Base-by-base conservation (phyloP, 257 asterid genomes). In the Solanum habrochaites region DNA sequence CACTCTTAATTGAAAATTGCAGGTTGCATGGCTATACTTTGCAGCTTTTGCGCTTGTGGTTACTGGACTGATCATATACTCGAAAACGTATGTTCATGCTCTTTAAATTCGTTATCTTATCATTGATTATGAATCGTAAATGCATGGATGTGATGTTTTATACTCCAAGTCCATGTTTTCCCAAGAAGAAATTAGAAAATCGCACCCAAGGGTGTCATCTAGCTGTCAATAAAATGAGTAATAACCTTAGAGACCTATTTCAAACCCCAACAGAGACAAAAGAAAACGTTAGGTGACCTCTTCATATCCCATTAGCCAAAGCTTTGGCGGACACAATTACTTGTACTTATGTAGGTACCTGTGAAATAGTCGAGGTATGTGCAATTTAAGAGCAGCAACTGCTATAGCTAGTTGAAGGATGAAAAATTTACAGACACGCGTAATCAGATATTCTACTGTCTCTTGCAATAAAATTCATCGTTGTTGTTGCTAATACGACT, bases 21-120 rank as follows among this genome's bases (percentile, higher is more conserved):
- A 94, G 98, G 97, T 95, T 21, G 97, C 92, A 85, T 92, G 95
- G 98, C 72, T 95, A 31, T 95, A 91, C 89, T 94, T 93, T 85
- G 15, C 90, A 86, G 95, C 98, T 2, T 93, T 92, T 85, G 90
- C 89, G 25, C 85, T 92, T 14, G 98, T 95, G 5, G 93, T 90
- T 10, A 73, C 89, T 83, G 98, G 98, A 18, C 90, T 95, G 31
- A 49, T 90, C 88, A 82, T 94, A 64, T 95, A 94, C 86, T 90
- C 95, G 14, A 93, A 82, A 89, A 88, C 91, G 98, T 93, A 89
- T 66, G 90, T 72, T 32, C 66, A 18, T 32, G 15, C 72, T 52
- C 35, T 81, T 67, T 80, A 25, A n/a, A 9, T 85, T 43, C 2
- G 21, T 84, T 31, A 27, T 84, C 37, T 66, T 23, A 29, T 10